Evolutionary conservation across 352 stramenopile species (phyloP).

Genomic region (Pythium aristosporum): DNA sequence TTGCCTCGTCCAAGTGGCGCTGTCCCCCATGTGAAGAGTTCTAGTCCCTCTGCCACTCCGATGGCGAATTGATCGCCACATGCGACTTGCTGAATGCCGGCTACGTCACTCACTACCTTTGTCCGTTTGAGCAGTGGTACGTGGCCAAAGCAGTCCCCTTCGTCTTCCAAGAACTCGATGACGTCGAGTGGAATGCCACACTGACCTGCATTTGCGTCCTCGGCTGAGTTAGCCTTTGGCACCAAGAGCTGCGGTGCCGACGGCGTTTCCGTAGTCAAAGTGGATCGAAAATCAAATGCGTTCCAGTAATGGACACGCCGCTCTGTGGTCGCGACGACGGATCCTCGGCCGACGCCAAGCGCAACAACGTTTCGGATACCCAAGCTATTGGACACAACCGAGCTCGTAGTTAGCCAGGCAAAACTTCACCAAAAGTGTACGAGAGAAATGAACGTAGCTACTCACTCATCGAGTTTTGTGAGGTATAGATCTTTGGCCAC

Average conservation of each 20-base stretch:
- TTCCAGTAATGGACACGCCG: conserved; percentile 27
- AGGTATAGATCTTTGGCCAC: conserved; percentile 2
- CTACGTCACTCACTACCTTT: conserved; percentile 46
- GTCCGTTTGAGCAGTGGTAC: conserved; percentile 42
- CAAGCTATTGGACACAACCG: conserved; percentile 1
- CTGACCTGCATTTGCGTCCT: background rate
- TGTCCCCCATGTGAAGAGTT: conserved; percentile 41
- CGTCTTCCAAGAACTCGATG: conserved; percentile 26
- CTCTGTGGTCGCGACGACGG: conserved; percentile 21
- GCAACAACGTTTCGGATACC: conserved; percentile 20
- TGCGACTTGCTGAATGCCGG: conserved; percentile 35
- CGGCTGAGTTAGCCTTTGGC: background rate
- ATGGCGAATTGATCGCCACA: conserved; percentile 39
- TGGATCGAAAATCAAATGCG: conserved; percentile 4
- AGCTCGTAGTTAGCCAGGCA: conserved; percentile 1
- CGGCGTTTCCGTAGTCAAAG: background rate
- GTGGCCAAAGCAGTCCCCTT: conserved; percentile 55
- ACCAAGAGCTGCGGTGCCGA: background rate
- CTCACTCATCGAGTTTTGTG: conserved; percentile 25
- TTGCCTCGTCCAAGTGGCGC: conserved; percentile 10
- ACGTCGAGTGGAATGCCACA: background rate
- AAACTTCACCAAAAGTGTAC: background rate
- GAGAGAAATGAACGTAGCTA: background rate
- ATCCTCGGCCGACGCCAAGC: conserved; percentile 25
- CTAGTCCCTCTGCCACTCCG: conserved; percentile 27